Evolutionary conservation across 1,284 basidiomycete species (phyloP).

Genomic region (Marasmius oreades): DNA sequence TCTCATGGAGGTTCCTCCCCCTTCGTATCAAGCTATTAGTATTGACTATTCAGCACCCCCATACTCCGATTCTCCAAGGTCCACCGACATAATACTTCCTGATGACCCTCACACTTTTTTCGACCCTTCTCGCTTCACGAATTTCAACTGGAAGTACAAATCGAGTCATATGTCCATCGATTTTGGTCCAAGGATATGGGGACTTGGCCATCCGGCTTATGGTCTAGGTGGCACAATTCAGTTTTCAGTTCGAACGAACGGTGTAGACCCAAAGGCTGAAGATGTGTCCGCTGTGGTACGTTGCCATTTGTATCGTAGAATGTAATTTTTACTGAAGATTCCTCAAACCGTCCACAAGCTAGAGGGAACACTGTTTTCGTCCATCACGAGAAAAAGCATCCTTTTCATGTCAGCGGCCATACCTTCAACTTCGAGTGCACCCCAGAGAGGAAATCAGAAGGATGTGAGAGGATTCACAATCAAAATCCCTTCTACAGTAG

Average conservation of each 20-base stretch:
- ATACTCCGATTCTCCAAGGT: background rate
- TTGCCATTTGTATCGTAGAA: background rate
- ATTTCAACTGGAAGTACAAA: conserved; percentile 4
- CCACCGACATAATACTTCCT: background rate
- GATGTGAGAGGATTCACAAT: background rate
- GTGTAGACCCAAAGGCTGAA: background rate
- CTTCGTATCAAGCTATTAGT: background rate
- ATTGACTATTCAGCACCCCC: background rate
- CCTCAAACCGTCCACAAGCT: background rate
- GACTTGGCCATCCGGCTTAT: background rate
- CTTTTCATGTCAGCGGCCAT: background rate
- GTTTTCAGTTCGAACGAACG: background rate
- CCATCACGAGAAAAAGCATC: background rate
- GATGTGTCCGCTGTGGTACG: background rate
- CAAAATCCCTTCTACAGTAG: background rate
- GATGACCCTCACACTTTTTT: background rate
- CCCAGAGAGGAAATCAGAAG: background rate
- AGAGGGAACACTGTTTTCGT: background rate
- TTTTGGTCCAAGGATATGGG: conserved; percentile 1
- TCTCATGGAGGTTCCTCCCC: background rate
- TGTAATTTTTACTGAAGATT: too few species aligned
- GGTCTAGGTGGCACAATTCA: background rate
- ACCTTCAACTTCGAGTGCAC: background rate
- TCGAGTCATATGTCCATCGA: conserved; percentile 1
- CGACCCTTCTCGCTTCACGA: background rate